Evolutionary conservation across 352 stramenopile species (phyloP), one percentile per base, ranked within the genome.

Genomic region (Thalassiosira livingstoniorum): DNA sequence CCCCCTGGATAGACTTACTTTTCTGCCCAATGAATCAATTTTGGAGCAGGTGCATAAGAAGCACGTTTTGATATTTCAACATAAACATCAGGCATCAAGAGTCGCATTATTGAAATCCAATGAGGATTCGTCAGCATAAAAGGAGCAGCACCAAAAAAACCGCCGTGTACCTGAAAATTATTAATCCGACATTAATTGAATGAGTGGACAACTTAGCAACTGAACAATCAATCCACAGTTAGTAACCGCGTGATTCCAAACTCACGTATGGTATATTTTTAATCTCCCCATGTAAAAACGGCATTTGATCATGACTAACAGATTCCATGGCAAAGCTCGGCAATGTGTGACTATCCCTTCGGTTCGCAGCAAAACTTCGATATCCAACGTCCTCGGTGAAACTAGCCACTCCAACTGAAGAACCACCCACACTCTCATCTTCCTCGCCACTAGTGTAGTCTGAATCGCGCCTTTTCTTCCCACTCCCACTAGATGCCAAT

Each of bases 1-100:
- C 18, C 51, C 7, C 18, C 10, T 29, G 7, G 18, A 37, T 27
- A 18, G 39, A 77, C 77, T 84, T 47, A 84, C 77, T 95, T 94
- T 82, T 95, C 91, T 21, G 89, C 91, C 91, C 91, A 95, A 69
- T 95, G 91, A 68, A 95, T 95, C 7, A 94, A 67, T 75, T 82
- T 82, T 25, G 88, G 82, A 13, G 82, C 82, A 47, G 82, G 67
- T 45, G 82, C 74, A 51, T 85, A 81, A 0, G 75, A 73, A 32
- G 92, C 82, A 72, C 89, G 87, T 45, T 78, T 83, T 21, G 79
- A 87, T 75, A 95, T 92, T 75, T 94, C 87, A n/a, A 93, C 82
- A 68, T 93, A 95, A 0, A 95, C 91, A 83, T 94, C 89, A 15
- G 91, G 91, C 86, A 94, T 92, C 29, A 95, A 78, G 31, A 87